Base-by-base conservation (phyloP, 2,329 filamentous ascomycete species). In the Claviceps cyperi region DNA sequence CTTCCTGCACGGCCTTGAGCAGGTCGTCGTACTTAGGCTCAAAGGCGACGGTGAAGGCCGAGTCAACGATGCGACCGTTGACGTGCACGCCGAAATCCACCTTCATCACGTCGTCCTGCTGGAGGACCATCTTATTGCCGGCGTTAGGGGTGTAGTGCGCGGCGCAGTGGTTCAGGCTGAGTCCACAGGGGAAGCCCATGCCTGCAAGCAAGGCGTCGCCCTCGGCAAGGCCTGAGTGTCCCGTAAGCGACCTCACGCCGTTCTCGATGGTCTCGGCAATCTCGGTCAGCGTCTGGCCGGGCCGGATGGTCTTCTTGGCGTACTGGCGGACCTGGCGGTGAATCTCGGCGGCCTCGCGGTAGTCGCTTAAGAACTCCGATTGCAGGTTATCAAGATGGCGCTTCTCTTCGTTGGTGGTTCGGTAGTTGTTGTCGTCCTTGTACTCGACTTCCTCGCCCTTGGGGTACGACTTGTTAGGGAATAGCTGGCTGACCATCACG, bases 241-340 rank as follows among this genome's bases (percentile, higher is more conserved):
- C 87, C 2, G 83, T 83, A 55, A 94, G 67, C 35, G 83, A 79
- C 55, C 87, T 79, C 37, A 92, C 86, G 48, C 84, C 78, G 62
- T 91, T 80, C 66, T 94, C 88, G 58, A 94, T 94, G n/a, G 82
- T 83, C 63, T 91, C 83, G 8, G 86, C 86, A 57, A 94, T 91
- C 64, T 89, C 82, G 2, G 83, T 88, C 62, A 94, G 69, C 6
- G 76, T 78, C 74, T 87, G 82, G 46, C 88, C 88, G 0, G 88
- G 88, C 71, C 84, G 84, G 62, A 92, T 86, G 61, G 75, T 82
- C 63, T 83, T 82, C 67, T 87, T 82, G 3, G 85, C 86, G 76
- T 85, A 90, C 65, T 88, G 82, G 47, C 88, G 82, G 51, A 92
- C 87, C 64, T 94, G 85, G 51, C 88, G 81, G 65, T 94, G 88